phyloP scores from a whole-genome alignment of 768 basidiomycete species.

The Calocybe gangraenosa region DNA sequence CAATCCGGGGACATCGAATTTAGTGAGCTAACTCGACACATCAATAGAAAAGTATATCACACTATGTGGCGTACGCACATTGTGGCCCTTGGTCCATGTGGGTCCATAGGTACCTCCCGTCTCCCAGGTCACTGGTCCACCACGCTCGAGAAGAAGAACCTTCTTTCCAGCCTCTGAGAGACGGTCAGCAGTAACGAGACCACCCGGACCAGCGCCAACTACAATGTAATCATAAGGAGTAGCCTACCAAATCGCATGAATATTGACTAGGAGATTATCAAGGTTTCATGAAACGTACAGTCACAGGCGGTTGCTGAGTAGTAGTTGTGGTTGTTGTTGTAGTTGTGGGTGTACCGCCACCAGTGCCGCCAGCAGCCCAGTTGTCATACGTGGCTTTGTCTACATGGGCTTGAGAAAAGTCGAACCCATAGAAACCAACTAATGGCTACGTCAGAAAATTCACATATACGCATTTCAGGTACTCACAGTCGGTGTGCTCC shows the following conservation, averaged over 20 bases:
- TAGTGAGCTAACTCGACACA: constrained; percentile 41
- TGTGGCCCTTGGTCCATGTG: constrained; percentile 42
- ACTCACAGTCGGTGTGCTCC: constrained; percentile 58
- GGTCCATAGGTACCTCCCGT: constrained; percentile 58
- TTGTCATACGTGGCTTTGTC: constrained; percentile 39
- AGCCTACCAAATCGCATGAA: constrained; percentile 22
- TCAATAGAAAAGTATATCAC: not conserved
- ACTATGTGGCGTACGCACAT: constrained; percentile 25
- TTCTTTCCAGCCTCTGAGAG: constrained; percentile 60
- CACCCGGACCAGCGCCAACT: constrained; percentile 57
- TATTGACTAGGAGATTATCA: not conserved
- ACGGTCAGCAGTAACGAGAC: constrained; percentile 55
- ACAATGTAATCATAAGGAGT: constrained; percentile 51
- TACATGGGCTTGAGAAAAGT: constrained; percentile 43
- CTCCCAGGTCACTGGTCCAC: constrained; percentile 54
- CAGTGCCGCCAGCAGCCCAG: constrained; percentile 47
- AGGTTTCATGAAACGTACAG: not conserved
- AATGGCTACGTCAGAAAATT: constrained; percentile 1
- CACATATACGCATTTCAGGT: not conserved
- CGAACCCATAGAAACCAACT: constrained; percentile 61
- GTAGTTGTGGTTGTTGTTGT: constrained; percentile 32
- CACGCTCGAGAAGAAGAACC: constrained; percentile 58
- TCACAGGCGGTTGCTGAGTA: constrained; percentile 23
- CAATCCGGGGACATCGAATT: constrained; percentile 61
- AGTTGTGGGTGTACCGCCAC: constrained; percentile 27